Conservation (phyloP, 2,329 filamentous ascomycete genomes). For the Diplodia seriata region DNA sequence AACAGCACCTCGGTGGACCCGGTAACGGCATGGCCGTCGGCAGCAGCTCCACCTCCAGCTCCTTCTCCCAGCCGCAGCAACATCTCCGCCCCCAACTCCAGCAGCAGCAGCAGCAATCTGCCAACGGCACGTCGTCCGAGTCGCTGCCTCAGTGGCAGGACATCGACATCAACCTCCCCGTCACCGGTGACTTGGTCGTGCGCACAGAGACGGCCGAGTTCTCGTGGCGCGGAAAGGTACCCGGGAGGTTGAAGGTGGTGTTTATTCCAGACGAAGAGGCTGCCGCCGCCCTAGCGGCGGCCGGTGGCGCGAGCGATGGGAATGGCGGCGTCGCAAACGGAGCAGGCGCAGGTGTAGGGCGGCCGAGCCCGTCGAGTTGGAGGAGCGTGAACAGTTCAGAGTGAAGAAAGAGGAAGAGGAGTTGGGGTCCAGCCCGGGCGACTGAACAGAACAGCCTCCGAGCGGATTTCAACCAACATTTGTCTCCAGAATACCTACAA, state of each 20-base stretch:
- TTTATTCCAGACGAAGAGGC: constrained; percentile 18
- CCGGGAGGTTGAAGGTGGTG: constrained; percentile 23
- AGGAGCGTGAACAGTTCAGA: constrained; percentile 23
- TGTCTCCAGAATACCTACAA: background rate
- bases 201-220: constrained; percentile 30
- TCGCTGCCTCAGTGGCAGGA: constrained; percentile 24
- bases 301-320: background rate
- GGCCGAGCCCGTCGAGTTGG: constrained; percentile 17
- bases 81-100: background rate
- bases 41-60: background rate
- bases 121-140: background rate
- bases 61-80: constrained; percentile 4
- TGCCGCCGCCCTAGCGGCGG: constrained; percentile 4
- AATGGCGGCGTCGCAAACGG: background rate
- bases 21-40: background rate
- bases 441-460: background rate
- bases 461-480: background rate
- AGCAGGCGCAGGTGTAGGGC: constrained; percentile 1
- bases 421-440: background rate
- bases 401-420: background rate
- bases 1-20: background rate
- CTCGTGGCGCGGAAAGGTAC: constrained; percentile 20
- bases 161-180: constrained; percentile 29
- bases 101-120: background rate
- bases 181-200: constrained; percentile 25